Evolutionary conservation across 1,139 yeast genomes (phyloP).

Genomic region (Cylindricascospora bacillispora): DNA sequence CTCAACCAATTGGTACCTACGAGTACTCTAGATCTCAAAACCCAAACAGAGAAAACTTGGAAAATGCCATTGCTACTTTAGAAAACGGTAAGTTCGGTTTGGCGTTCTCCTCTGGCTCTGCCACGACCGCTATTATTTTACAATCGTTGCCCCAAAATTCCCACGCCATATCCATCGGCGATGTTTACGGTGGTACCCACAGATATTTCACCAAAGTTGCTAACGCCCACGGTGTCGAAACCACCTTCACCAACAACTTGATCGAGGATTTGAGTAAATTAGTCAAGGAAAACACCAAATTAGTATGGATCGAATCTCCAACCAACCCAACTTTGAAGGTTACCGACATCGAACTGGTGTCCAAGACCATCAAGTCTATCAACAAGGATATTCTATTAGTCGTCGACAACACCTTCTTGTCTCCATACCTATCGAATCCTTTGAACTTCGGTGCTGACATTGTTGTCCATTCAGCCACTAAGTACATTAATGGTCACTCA

Average conservation of each 20-base stretch:
- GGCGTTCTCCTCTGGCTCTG: constrained; percentile 79
- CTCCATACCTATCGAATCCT: constrained; percentile 87
- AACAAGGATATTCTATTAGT: constrained; percentile 46
- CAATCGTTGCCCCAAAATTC: constrained; percentile 64
- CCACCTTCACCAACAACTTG: constrained; percentile 56
- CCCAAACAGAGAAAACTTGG: constrained; percentile 80
- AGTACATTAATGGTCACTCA: constrained; percentile 86
- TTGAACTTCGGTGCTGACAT: constrained; percentile 73
- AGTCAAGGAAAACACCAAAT: constrained; percentile 48
- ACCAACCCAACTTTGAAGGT: constrained; percentile 76
- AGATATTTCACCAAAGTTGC: constrained; percentile 85
- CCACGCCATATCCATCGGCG: constrained; percentile 73
- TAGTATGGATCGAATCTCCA: constrained; percentile 87
- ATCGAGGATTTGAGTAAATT: constrained; percentile 44
- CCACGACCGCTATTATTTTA: constrained; percentile 67
- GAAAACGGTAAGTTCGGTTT: constrained; percentile 69
- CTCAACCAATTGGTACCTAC: constrained; percentile 63
- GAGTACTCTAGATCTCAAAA: constrained; percentile 83
- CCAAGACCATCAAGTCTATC: constrained; percentile 36
- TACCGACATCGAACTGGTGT: constrained; percentile 56
- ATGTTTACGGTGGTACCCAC: constrained; percentile 90
- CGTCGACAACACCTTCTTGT: constrained; percentile 88
- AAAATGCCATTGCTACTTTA: constrained; percentile 65
- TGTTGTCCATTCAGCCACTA: constrained; percentile 81
- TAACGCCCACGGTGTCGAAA: constrained; percentile 61